These are phyloP conservation scores for Colletotrichum theobromicola DNA, from an alignment of 2,329 filamentous ascomycete genomes.

Conservation along the genomic window DNA sequence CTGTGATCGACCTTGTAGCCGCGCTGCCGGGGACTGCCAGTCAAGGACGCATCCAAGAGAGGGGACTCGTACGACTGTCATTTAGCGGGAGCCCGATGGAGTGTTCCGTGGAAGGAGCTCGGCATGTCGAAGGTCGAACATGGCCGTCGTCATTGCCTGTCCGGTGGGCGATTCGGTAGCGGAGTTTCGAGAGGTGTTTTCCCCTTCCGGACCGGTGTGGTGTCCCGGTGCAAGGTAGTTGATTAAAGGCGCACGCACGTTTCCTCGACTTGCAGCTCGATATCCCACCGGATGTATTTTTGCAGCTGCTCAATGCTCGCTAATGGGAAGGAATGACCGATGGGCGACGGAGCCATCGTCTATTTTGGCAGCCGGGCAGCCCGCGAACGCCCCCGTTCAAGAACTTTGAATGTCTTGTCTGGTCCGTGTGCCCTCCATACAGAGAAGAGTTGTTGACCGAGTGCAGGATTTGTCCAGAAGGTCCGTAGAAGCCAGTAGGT, in stretches of 20 bases:
- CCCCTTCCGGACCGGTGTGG: background rate
- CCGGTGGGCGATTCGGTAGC: background rate
- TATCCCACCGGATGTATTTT: background rate
- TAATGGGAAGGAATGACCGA: background rate
- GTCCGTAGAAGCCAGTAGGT: background rate
- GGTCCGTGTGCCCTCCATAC: background rate
- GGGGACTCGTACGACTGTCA: conserved; percentile 21
- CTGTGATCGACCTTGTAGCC: conserved; percentile 18
- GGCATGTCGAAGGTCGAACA: background rate
- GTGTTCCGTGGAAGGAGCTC: background rate
- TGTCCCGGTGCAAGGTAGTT: background rate
- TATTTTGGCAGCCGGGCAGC: background rate
- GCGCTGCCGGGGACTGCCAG: conserved; percentile 16
- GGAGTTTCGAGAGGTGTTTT: conserved; percentile 1
- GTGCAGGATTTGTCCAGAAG: background rate
- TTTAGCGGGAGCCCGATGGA: conserved; percentile 7
- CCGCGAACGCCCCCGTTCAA: background rate
- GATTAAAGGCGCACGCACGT: background rate
- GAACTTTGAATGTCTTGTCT: background rate
- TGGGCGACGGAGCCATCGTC: background rate
- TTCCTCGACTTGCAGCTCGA: background rate
- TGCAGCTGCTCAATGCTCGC: background rate
- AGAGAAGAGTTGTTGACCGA: background rate
- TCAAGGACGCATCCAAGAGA: background rate
- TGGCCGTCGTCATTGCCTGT: background rate